These are phyloP conservation scores for Leccinum variicolor DNA, from an alignment of 768 basidiomycete species.

Conservation along the genomic window DNA sequence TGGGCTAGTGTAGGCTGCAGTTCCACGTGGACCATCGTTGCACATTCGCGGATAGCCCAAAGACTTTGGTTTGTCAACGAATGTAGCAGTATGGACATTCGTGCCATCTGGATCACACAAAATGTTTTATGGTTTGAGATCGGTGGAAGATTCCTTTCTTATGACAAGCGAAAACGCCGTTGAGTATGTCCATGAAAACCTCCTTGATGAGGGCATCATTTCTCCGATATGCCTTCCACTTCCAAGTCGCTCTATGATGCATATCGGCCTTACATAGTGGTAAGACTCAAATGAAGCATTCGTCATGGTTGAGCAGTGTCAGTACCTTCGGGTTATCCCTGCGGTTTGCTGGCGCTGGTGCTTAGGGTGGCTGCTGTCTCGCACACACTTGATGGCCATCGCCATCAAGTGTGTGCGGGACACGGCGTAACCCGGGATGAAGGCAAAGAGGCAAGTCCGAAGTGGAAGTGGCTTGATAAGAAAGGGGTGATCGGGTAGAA, in stretches of 20 bases:
- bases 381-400: conserved; percentile 79
- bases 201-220: conserved; percentile 60
- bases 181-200: conserved; percentile 72
- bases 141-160: conserved; percentile 70
- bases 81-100: too few species aligned
- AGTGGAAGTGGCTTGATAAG: too few species aligned
- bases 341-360: conserved; percentile 60
- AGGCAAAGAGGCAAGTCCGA: too few species aligned
- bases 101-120: conserved; percentile 55
- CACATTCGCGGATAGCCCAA: conserved; percentile 50
- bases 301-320: too few species aligned
- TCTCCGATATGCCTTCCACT: conserved; percentile 46
- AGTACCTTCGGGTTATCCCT: too few species aligned
- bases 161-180: conserved; percentile 76
- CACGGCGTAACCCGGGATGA: too few species aligned
- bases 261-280: conserved; percentile 65
- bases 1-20: conserved; percentile 65
- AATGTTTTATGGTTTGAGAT: conserved; percentile 60
- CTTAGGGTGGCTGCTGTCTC: conserved; percentile 45
- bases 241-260: conserved; percentile 57
- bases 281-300: conserved; percentile 33
- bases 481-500: too few species aligned
- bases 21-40: conserved; percentile 56
- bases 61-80: conserved; percentile 24
- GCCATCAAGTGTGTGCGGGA: too few species aligned